phyloP scores from a whole-genome alignment of 2,329 filamentous ascomycete species.

The Colletotrichum graminicola region DNA sequence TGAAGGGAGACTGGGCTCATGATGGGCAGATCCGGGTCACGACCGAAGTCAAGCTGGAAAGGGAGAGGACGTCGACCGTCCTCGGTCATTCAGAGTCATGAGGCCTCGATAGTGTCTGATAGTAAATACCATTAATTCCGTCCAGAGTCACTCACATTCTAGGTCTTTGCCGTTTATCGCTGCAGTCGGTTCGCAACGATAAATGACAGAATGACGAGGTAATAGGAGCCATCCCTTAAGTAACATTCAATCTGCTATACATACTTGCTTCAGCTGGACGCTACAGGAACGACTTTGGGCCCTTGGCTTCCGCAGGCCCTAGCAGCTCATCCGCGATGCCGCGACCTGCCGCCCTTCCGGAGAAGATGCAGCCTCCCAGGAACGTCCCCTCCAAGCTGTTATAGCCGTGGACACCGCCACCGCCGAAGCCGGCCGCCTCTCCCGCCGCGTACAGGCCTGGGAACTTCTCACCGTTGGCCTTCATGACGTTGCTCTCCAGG shows the following conservation, averaged over 20 bases:
- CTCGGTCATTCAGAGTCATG: not conserved
- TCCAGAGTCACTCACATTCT: not conserved
- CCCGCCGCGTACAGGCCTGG: constrained; percentile 70
- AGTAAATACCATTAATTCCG: not conserved
- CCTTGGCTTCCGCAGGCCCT: constrained; percentile 32
- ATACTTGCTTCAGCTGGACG: too few relatives aligned
- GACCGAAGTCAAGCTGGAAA: constrained; percentile 34
- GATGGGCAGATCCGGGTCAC: constrained; percentile 32
- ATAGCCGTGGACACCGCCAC: constrained; percentile 73
- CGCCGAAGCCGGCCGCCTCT: constrained; percentile 71
- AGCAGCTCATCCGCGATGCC: constrained; percentile 64
- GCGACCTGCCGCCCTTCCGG: constrained; percentile 67
- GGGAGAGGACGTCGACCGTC: constrained; percentile 22
- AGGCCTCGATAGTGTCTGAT: not conserved
- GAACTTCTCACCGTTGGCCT: constrained; percentile 61
- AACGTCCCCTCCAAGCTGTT: constrained; percentile 73
- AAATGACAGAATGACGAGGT: not conserved
- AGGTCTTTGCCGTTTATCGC: not conserved
- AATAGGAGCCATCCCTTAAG: not conserved
- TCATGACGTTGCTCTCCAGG: constrained; percentile 67
- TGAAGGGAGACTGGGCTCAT: constrained; percentile 7
- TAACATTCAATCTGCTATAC: not conserved
- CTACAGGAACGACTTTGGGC: constrained; percentile 16
- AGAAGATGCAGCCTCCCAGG: constrained; percentile 73
- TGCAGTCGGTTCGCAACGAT: not conserved